Conservation (phyloP, 176 grass and related monocot genomes). For the Ananas comosus region DNA sequence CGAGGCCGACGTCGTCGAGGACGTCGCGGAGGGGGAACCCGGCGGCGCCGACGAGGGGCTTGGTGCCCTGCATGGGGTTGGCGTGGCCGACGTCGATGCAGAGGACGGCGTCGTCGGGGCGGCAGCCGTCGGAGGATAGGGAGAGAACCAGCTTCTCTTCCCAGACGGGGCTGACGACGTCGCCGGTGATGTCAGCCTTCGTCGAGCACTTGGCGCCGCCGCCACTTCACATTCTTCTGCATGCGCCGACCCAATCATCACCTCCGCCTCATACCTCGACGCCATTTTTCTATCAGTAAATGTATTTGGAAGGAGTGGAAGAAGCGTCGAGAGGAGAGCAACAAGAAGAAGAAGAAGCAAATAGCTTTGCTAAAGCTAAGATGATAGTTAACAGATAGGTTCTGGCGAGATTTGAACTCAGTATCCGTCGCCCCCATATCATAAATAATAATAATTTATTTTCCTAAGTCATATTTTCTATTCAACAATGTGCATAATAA, state of each 20-base stretch:
- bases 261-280: slow-evolving; percentile 51
- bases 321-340: no score
- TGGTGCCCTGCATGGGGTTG: slow-evolving; percentile 33
- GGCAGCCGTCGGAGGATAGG: slow-evolving; percentile 8
- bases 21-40: slow-evolving; percentile 60
- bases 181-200: slow-evolving; percentile 45
- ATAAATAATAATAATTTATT: no score
- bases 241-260: slow-evolving; percentile 37
- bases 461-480: no score
- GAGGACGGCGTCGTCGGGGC: slow-evolving; percentile 45
- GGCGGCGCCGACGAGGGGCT: slow-evolving; percentile 63
- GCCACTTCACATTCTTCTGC: slow-evolving; percentile 79
- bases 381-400: no score
- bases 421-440: no score
- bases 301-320: no score
- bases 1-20: slow-evolving; percentile 46
- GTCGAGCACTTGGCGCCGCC: slow-evolving; percentile 43
- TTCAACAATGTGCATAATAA: no score
- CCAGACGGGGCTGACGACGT: slow-evolving; percentile 43
- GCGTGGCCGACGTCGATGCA: slow-evolving; percentile 75
- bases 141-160: slow-evolving; percentile 58
- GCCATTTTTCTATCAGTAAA: slow-evolving; percentile 7
- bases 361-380: no score
- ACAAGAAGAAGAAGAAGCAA: no score
- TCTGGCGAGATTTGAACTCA: no score